Evolutionary conservation across 1,139 yeast genomes (phyloP), one percentile per base, ranked within the genome.

Genomic region (Hyphopichia wangnamkhiaoensis): DNA sequence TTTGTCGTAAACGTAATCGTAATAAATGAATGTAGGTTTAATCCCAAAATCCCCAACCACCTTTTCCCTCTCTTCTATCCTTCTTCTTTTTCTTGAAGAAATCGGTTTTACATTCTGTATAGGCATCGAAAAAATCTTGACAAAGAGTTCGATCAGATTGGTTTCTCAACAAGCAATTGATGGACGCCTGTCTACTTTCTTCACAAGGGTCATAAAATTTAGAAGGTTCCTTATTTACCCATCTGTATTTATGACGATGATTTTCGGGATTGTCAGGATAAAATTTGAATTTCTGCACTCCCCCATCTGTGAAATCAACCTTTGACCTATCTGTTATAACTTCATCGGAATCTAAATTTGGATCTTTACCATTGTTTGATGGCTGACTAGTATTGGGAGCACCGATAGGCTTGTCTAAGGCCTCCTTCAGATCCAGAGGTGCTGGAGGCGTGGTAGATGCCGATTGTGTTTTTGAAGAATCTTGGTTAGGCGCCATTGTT

Each of bases 171-270:
- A 93, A 69, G 53, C 98, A 93, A 48, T 78, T 79, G 52, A 90
- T 69, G 26, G 96, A 86, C 76, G 95, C 93, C 58, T 82, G 84
- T 17, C 96, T 75, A 33, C 95, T 84, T 56, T 89, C 91, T 41
- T 84, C 86, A 61, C 98, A 93, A 0, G 98, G 98, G 56, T 93
- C 97, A 55, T 85, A 91, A 59, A 76, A 93, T 59, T 84, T 81
- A 5, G 95, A 83, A 2, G 95, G 86, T 32, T 79, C 90, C 53
- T 91, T 90, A 59, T 71, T 65, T 4, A 76, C 61, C 70, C 83
- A 83, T 41, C 76, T 67, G 47, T 79, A 77, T 51, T 80, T 79
- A 56, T 82, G 88, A 23, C 76, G 64, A 44, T 79, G 76, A 43
- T 75, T 75, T 13, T 81, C 75, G 4, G 91, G 91, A 39, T 82